Evolutionary conservation across 257 asterid species (phyloP), one percentile per base, ranked within the genome.

Genomic region (Salvia hispanica): DNA sequence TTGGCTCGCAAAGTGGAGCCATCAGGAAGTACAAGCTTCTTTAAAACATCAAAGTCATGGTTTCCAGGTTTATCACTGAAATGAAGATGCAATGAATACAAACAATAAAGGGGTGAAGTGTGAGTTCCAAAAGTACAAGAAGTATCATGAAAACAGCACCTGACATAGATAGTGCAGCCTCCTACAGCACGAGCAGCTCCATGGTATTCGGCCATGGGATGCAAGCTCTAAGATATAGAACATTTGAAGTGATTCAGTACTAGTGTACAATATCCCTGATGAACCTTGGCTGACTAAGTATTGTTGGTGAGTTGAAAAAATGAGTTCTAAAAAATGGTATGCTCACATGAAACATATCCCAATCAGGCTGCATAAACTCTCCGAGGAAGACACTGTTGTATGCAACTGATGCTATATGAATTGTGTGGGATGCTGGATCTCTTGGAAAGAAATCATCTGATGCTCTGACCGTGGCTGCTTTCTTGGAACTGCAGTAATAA

Each of bases 291-390:
- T 47, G 15, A 56, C 25, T 47, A 46, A 70, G 21, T 50, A 63
- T 61, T 52, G 9, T 39, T 4, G 43, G 31, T 61, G 11, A 28
- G 53, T 43, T 7, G 37, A 4, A 44, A 28, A 44, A 64, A 3
- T 45, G 57, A 36, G 43, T 31, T 58, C 13, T 18, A 36, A 31
- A 53, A 70, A 15, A 12, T 10, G 61, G 66, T 57, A 40, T 50
- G 71, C 87, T 81, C 78, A 90, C 97, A 72, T 85, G 97, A 78
- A 90, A 90, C 95, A 90, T 90, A 74, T 90, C 97, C 97, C 94
- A 90, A 78, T 90, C 97, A 21, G 92, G 95, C 80, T 82, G 92
- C 97, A 90, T 85, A 72, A 90, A 88, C 54, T 90, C 97, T 47
- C 97, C 97, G 3, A 90, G 51, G 64, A 90, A 90, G 62, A 88